phyloP scores from a whole-genome alignment of 352 stramenopile genomes.

The Phytophthora macrochlamydospora region DNA sequence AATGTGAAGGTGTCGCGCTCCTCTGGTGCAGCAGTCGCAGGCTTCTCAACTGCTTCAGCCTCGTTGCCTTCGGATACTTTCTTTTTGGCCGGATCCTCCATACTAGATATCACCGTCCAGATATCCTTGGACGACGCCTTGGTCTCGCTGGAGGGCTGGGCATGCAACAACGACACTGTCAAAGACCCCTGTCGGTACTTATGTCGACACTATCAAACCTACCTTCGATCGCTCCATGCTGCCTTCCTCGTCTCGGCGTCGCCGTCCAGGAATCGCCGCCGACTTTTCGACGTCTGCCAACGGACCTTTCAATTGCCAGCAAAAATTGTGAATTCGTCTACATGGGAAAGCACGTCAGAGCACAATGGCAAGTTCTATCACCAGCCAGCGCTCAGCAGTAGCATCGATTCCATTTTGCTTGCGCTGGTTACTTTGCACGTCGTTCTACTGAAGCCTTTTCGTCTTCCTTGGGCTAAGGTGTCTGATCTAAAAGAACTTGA shows the following conservation, averaged over 20 bases:
- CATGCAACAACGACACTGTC: background rate
- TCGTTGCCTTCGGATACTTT: conserved; percentile 27
- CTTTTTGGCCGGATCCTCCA: conserved; percentile 40
- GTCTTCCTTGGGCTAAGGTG: conserved; percentile 7
- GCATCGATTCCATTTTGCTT: conserved; percentile 6
- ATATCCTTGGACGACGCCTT: conserved; percentile 61
- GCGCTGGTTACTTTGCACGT: conserved; percentile 3
- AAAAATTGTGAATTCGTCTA: conserved; percentile 8
- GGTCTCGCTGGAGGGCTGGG: background rate
- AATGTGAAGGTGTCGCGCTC: conserved; percentile 79
- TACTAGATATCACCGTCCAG: conserved; percentile 66
- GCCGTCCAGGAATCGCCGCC: conserved; percentile 15
- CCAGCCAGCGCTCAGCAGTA: conserved; percentile 13
- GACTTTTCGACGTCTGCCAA: conserved; percentile 24
- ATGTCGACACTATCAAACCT: background rate
- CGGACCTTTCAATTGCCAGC: too few relatives aligned
- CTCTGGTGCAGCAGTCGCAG: conserved; percentile 31
- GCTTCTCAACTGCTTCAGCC: conserved; percentile 24
- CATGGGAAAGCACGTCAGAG: conserved; percentile 1
- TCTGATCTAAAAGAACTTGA: conserved; percentile 88
- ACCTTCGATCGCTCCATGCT: conserved; percentile 2
- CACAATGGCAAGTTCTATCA: conserved; percentile 5
- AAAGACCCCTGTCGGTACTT: too few relatives aligned
- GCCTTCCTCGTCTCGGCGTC: conserved; percentile 3
- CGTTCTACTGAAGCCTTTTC: conserved; percentile 1